phyloP scores from a whole-genome alignment of 495 filamentous ascomycete genomes.

The Acidomyces sp. region DNA sequence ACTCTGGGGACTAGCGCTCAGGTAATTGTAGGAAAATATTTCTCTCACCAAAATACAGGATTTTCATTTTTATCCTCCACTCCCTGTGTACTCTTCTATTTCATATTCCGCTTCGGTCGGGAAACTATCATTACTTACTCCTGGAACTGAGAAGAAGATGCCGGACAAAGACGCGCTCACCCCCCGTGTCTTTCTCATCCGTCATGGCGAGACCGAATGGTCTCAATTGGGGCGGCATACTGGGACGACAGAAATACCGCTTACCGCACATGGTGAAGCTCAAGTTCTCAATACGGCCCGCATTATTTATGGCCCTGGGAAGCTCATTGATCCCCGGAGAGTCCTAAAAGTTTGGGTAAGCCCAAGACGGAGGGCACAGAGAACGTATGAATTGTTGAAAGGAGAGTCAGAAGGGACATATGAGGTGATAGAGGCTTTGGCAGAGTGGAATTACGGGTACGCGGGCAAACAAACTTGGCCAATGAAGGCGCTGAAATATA shows the following conservation, averaged over 20 bases:
- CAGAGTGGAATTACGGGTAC: constrained; percentile 28
- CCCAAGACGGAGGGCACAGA: constrained; percentile 21
- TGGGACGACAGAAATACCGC: constrained; percentile 23
- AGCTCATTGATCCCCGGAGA: constrained; percentile 23
- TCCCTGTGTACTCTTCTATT: not conserved
- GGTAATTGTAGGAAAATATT: no score
- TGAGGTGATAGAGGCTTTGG: constrained; percentile 20
- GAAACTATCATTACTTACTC: no score
- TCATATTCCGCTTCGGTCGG: no score
- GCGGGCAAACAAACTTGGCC: not conserved
- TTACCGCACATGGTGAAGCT: constrained; percentile 17
- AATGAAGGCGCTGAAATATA: not conserved
- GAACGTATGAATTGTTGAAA: constrained; percentile 22
- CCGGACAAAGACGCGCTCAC: constrained; percentile 25
- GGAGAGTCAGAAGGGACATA: constrained; percentile 5
- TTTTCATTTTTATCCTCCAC: no score
- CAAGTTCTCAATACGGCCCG: constrained; percentile 21
- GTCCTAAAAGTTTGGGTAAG: constrained; percentile 20
- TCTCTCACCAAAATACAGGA: no score
- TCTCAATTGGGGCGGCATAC: constrained; percentile 24
- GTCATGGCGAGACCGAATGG: constrained; percentile 29
- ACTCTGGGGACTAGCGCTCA: no score
- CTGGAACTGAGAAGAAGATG: no score
- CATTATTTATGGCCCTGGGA: constrained; percentile 20
- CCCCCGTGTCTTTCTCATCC: constrained; percentile 27